These are phyloP conservation scores for Kalaharituber pfeilii DNA, from an alignment of 2,329 filamentous ascomycete genomes.

Conservation along the genomic window DNA sequence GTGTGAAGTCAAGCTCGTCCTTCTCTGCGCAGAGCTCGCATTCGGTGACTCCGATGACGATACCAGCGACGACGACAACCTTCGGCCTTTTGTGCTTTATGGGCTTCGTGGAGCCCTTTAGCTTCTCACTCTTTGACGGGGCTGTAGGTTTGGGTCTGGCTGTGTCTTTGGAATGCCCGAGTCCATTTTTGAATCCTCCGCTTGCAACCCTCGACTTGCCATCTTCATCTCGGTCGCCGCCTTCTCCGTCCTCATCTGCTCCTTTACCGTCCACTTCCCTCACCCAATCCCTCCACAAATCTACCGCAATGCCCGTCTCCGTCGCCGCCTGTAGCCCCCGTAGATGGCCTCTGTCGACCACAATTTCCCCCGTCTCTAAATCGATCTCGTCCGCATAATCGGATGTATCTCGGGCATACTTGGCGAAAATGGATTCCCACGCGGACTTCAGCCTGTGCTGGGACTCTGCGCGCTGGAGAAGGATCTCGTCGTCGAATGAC, in stretches of 20 bases:
- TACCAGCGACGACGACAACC: background rate
- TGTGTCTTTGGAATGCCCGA: no score
- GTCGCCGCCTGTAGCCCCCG: constrained; percentile 42
- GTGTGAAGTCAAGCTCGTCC: constrained; percentile 10
- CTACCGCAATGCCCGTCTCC: constrained; percentile 29
- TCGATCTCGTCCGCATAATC: constrained; percentile 82
- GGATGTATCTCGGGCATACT: constrained; percentile 69
- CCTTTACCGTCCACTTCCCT: constrained; percentile 13
- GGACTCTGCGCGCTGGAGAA: constrained; percentile 46
- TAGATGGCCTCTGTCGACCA: constrained; percentile 85
- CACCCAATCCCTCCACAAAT: constrained; percentile 5
- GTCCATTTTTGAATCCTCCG: constrained; percentile 1
- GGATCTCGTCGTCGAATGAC: constrained; percentile 31
- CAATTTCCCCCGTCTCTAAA: constrained; percentile 57
- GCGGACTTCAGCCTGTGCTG: constrained; percentile 59
- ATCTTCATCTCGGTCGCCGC: constrained; percentile 14
- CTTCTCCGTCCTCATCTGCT: constrained; percentile 16
- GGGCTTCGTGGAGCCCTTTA: constrained; percentile 7
- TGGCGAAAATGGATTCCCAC: constrained; percentile 77
- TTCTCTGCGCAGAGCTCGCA: background rate
- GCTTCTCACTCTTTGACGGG: no score
- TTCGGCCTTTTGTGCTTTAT: constrained; percentile 9
- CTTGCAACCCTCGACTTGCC: constrained; percentile 8
- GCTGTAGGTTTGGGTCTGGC: no score
- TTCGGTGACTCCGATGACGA: background rate